These are phyloP conservation scores for Didymella pomorum DNA, from an alignment of 2,329 filamentous ascomycete species.

Conservation along the genomic window DNA sequence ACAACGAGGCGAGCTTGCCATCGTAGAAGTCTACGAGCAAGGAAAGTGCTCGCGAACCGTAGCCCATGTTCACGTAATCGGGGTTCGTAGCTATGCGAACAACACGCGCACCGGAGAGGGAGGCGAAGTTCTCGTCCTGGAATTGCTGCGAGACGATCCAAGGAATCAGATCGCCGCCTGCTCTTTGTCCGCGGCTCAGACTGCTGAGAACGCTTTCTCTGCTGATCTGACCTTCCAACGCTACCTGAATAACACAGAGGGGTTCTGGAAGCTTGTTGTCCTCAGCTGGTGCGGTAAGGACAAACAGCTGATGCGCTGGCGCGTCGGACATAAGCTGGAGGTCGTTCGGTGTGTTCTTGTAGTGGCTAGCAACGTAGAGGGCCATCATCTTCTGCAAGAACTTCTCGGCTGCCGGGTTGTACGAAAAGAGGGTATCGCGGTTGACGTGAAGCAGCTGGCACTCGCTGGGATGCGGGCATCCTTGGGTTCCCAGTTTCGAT, in stretches of 20 bases:
- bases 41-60: conserved; percentile 86
- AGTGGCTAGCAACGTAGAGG: conserved; percentile 94
- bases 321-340: conserved; percentile 99
- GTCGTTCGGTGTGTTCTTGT: conserved; percentile 98
- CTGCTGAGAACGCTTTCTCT: conserved; percentile 89
- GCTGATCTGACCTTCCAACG: conserved; percentile 94
- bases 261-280: conserved; percentile 86
- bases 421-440: conserved; percentile 96
- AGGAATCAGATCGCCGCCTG: conserved; percentile 91
- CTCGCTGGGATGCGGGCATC: conserved; percentile 87
- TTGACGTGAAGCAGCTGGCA: conserved; percentile 95
- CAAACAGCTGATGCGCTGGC: conserved; percentile 94
- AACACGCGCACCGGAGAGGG: conserved; percentile 87
- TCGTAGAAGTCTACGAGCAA: conserved; percentile 93
- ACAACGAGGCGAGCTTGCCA: conserved; percentile 85
- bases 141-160: conserved; percentile 99
- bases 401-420: conserved; percentile 94
- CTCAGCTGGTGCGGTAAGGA: conserved; percentile 85
- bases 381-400: conserved; percentile 99
- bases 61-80: conserved; percentile 91
- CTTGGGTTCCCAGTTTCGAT: conserved; percentile 73
- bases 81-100: conserved; percentile 97
- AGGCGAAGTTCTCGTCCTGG: conserved; percentile 95
- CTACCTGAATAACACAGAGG: conserved; percentile 91
- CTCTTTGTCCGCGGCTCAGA: conserved; percentile 85